Conservation (phyloP, 495 filamentous ascomycete species). For the Patellaria atrata region DNA sequence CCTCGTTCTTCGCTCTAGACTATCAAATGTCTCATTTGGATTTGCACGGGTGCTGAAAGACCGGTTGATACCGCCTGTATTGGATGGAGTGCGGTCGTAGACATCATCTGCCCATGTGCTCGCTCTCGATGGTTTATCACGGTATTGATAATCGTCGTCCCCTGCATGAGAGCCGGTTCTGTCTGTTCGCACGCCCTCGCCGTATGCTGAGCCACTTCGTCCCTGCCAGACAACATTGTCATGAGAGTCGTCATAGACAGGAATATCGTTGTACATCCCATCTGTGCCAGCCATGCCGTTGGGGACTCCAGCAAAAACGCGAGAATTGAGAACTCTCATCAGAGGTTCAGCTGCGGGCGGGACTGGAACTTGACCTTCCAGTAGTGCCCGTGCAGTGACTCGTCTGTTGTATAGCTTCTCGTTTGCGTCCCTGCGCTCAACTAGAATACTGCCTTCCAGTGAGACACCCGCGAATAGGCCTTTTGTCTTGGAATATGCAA, state of each 20-base stretch:
- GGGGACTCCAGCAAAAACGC: conserved; percentile 59
- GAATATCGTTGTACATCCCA: conserved; percentile 86
- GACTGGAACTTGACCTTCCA: conserved; percentile 60
- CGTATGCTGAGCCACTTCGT: conserved; percentile 55
- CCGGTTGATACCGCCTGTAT: conserved; percentile 31
- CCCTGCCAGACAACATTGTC: conserved; percentile 94
- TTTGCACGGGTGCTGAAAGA: conserved; percentile 37
- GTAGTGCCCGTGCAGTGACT: conserved; percentile 66
- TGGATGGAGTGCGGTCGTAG: conserved; percentile 50
- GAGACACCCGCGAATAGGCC: conserved; percentile 92
- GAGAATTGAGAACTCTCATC: conserved; percentile 67
- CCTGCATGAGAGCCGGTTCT: conserved; percentile 31
- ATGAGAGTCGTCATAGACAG: conserved; percentile 75
- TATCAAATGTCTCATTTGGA: conserved; percentile 37
- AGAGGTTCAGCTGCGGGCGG: conserved; percentile 74
- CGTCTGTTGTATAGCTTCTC: conserved; percentile 82
- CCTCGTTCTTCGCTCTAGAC: conserved; percentile 22
- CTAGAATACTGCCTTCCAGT: conserved; percentile 76
- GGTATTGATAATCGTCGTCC: conserved; percentile 44
- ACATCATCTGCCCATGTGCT: conserved; percentile 82
- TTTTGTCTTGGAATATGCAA: conserved; percentile 95
- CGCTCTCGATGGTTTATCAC: conserved; percentile 50
- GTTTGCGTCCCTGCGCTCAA: conserved; percentile 92
- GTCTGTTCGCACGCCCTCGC: conserved; percentile 52
- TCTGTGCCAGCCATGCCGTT: conserved; percentile 34